Percentiles rank a stretch among this genome's conserved stretches.
phyloP scores from a whole-genome alignment of 345 rosid species.

The Euclidium syriacum region DNA sequence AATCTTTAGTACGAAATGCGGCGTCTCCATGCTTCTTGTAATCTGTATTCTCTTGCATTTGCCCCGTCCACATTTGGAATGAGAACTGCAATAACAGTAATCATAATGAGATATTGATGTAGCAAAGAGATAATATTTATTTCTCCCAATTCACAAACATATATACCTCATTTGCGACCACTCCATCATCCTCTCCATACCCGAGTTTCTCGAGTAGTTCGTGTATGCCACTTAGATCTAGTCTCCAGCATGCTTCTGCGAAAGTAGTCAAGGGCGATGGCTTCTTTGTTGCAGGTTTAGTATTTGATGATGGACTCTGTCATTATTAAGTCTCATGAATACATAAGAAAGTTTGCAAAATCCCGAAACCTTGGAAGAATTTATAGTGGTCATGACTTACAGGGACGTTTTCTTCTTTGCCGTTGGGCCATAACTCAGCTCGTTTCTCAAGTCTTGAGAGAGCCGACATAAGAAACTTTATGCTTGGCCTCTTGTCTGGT shows the following conservation, averaged over 20 bases:
- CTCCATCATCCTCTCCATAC: constrained; percentile 92
- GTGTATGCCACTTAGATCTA: constrained; percentile 85
- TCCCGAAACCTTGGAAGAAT: not conserved
- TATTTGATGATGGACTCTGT: constrained; percentile 63
- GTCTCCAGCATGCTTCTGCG: constrained; percentile 81
- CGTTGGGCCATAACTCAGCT: constrained; percentile 51
- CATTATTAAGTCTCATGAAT: constrained; percentile 3
- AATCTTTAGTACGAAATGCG: constrained; percentile 88
- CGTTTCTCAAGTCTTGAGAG: constrained; percentile 81
- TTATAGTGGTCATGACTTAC: constrained; percentile 16
- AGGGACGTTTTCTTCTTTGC: constrained; percentile 17
- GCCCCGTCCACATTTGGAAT: constrained; percentile 97
- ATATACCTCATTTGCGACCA: constrained; percentile 79
- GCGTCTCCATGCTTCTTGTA: constrained; percentile 89
- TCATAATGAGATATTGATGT: not conserved
- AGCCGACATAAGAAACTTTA: constrained; percentile 71
- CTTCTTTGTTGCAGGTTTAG: constrained; percentile 41
- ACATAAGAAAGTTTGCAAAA: constrained; percentile 4
- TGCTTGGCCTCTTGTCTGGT: constrained; percentile 95
- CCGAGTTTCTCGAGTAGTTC: constrained; percentile 79
- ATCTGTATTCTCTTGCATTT: constrained; percentile 87
- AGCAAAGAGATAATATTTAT: not conserved
- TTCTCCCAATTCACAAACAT: not conserved
- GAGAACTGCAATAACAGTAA: constrained; percentile 52
- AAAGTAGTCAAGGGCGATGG: constrained; percentile 56